phyloP scores from a whole-genome alignment of 2,329 filamentous ascomycete species.

The Cercospora citrullina region DNA sequence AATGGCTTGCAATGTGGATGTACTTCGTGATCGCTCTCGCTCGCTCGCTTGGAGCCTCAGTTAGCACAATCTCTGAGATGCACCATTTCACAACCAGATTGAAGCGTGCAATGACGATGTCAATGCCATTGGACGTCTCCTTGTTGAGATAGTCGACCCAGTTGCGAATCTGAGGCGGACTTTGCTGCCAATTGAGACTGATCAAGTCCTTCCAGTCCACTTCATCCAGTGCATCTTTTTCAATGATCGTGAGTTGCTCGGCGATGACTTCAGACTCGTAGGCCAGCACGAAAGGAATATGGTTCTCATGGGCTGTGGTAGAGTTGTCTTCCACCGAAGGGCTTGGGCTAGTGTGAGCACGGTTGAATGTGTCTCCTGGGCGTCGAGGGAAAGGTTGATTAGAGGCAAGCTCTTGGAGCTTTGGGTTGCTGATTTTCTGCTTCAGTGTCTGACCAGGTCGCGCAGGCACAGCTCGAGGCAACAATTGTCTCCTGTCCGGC shows the following conservation, averaged over 20 bases:
- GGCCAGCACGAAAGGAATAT: constrained; percentile 77
- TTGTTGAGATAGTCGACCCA: constrained; percentile 81
- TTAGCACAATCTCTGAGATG: constrained; percentile 76
- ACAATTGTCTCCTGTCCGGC: constrained; percentile 26
- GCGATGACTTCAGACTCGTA: constrained; percentile 78
- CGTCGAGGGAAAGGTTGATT: constrained; percentile 28
- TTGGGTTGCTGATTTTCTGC: constrained; percentile 28
- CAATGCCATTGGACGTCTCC: constrained; percentile 59
- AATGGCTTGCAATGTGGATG: constrained; percentile 77
- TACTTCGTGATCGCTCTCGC: constrained; percentile 76
- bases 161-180: constrained; percentile 45
- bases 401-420: constrained; percentile 23
- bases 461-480: constrained; percentile 18
- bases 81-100: constrained; percentile 89
- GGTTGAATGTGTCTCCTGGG: constrained; percentile 10
- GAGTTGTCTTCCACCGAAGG: background rate
- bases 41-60: constrained; percentile 68
- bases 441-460: constrained; percentile 25
- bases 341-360: constrained; percentile 10
- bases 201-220: constrained; percentile 88
- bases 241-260: constrained; percentile 81
- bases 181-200: constrained; percentile 78
- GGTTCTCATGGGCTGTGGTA: constrained; percentile 41
- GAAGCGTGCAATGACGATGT: constrained; percentile 82
- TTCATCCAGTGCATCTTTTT: constrained; percentile 81